Evolutionary conservation across 2,329 filamentous ascomycete genomes (phyloP).

Genomic region (Xylariaceae sp.): DNA sequence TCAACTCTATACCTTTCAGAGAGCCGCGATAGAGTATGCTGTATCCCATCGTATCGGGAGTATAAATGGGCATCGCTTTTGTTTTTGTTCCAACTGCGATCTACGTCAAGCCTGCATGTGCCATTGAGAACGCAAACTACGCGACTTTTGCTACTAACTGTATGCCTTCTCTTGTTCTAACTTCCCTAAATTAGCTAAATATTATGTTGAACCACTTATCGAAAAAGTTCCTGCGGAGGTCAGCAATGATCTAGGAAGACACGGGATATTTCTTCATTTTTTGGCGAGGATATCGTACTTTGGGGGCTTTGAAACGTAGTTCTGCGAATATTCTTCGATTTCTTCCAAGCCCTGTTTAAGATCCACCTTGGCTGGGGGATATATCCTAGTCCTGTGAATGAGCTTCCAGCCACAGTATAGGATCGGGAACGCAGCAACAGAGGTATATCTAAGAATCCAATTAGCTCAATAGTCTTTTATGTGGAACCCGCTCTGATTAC

Average conservation of each 20-base stretch:
- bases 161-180: not conserved
- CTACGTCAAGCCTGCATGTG: not conserved
- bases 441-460: constrained; percentile 62
- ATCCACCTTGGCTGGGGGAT: constrained; percentile 66
- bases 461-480: not conserved
- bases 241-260: not conserved
- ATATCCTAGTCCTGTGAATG: constrained; percentile 65
- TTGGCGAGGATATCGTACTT: constrained; percentile 49
- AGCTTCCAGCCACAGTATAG: constrained; percentile 77
- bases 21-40: not conserved
- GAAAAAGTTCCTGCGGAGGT: constrained; percentile 31
- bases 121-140: not conserved
- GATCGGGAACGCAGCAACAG: constrained; percentile 73
- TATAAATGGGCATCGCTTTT: constrained; percentile 8
- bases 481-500: constrained; percentile 33
- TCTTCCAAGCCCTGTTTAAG: constrained; percentile 66
- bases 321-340: constrained; percentile 71
- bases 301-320: constrained; percentile 61
- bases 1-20: too few species aligned
- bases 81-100: constrained; percentile 1
- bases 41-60: not conserved
- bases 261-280: not conserved
- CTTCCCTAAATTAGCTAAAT: constrained; percentile 26
- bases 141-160: not conserved
- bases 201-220: constrained; percentile 37